Evolutionary conservation across 164 flowering plant genomes (phyloP).

Genomic region (Vitis cinerea): DNA sequence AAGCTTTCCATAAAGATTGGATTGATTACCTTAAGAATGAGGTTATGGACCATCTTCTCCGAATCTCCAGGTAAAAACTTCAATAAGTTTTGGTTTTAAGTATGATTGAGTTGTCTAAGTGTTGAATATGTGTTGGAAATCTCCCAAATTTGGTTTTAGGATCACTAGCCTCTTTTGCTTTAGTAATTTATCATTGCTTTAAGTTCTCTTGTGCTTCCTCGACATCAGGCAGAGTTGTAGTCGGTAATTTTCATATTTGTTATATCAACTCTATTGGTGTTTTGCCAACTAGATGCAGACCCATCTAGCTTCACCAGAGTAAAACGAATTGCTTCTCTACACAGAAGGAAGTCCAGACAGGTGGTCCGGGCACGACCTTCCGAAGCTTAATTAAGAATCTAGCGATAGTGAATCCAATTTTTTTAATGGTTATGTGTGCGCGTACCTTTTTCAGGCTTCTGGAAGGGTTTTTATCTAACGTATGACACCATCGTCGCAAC

Average conservation of each 20-base stretch:
- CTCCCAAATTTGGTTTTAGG: slow-evolving; percentile 31
- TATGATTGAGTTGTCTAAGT: background rate
- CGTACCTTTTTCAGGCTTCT: too few species aligned
- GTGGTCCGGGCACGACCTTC: too few species aligned
- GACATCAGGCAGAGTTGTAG: slow-evolving; percentile 50
- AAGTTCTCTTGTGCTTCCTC: slow-evolving; percentile 59
- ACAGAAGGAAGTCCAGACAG: too few species aligned
- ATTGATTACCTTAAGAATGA: slow-evolving; percentile 61
- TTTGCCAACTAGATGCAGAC: too few species aligned
- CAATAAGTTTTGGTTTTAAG: background rate
- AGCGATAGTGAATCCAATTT: too few species aligned
- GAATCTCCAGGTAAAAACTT: slow-evolving; percentile 49
- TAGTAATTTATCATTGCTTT: slow-evolving; percentile 54
- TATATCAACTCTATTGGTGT: background rate
- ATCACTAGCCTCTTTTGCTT: slow-evolving; percentile 75
- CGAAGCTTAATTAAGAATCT: too few species aligned
- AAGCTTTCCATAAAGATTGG: slow-evolving; percentile 74
- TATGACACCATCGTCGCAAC: too few species aligned
- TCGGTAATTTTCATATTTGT: slow-evolving; percentile 30
- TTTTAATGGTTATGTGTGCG: too few species aligned
- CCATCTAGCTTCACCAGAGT: too few species aligned
- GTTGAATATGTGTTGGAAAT: background rate
- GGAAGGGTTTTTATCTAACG: too few species aligned
- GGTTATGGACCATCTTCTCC: slow-evolving; percentile 54
- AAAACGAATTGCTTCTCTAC: too few species aligned